Evolutionary conservation across 768 basidiomycete species (phyloP).

Genomic region (Lactarius psammicola): DNA sequence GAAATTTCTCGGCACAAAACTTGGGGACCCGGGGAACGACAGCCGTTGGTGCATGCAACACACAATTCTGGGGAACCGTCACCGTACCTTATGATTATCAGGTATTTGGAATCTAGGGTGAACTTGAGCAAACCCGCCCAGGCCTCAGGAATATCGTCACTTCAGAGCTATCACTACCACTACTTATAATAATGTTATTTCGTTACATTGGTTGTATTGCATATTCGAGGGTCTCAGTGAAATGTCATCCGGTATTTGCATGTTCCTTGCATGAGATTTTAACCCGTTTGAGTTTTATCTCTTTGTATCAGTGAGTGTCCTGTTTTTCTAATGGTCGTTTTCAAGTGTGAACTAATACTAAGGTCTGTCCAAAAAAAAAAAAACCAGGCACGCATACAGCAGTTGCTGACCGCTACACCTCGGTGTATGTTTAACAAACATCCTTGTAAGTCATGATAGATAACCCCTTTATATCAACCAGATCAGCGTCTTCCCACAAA

Average conservation of each 20-base stretch:
- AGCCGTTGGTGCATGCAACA: conserved; percentile 56
- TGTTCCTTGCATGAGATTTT: too few species aligned
- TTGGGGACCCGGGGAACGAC: conserved; percentile 59
- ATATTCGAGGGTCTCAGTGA: not conserved
- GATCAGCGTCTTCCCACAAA: not conserved
- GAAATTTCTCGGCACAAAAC: conserved; percentile 54
- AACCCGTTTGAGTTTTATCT: too few species aligned
- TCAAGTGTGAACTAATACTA: too few species aligned
- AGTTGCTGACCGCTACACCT: too few species aligned
- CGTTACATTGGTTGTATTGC: too few species aligned
- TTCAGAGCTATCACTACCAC: not conserved
- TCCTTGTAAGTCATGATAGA: not conserved
- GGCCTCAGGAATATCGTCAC: not conserved
- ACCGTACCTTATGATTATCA: conserved; percentile 70
- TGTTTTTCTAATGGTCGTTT: too few species aligned
- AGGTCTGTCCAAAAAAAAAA: too few species aligned
- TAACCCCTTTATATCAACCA: not conserved
- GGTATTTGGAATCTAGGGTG: conserved; percentile 38
- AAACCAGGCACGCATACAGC: too few species aligned
- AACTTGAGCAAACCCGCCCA: not conserved
- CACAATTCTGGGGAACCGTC: conserved; percentile 63
- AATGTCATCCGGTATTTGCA: too few species aligned
- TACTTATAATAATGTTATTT: not conserved
- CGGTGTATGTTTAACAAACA: not conserved
- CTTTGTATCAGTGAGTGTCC: too few species aligned